Base-by-base conservation (phyloP, 306 rosid genomes). In the Cicer cuneatum region DNA sequence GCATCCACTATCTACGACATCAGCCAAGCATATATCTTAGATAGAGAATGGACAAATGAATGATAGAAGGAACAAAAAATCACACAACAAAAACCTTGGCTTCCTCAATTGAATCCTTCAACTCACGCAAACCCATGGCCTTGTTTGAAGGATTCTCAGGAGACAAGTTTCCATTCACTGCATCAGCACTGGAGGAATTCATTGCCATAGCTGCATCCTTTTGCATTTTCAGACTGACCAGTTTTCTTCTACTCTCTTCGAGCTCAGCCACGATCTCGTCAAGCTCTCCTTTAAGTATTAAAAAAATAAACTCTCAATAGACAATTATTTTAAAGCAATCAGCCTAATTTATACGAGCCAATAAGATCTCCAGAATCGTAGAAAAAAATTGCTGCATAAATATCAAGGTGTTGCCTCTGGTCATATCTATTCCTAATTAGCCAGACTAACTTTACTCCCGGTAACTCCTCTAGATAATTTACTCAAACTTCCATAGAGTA, bases 31-130 rank as follows among this genome's bases (percentile, higher is more conserved):
- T 62, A 57, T 56, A 69, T 43, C 16, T 74, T 76, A 69, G 38
- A 61, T 13, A 64, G 41, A 63, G 64, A 66, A 76, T 48, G 49
- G 74, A 56, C 47, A 59, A 48, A 42, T 66, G 49, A 53, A 49
- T 16, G 41, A 68, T 11, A 67, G 57, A 60, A 40, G 54, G 13
- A 78, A 43, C 33, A 77, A 71, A 49, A 56, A 66, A 70, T 45
- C 65, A 54, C 57, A 63, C 24, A 33, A 39, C 40, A 71, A 81
- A 78, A 61, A 91, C 99, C 95, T 87, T 94, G 49, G 93, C 84
- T 88, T 94, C 99, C 71, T 94, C 99, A 18, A 92, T 92, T 48
- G 97, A 88, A 80, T 86, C 92, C 86, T 90, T 92, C 83, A 94
- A 82, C 60, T 94, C 99, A 24, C 84, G 91, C 81, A 86, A 74